Conservation (phyloP, 805 yeast species). For the Cyberlindnera saturnus region DNA sequence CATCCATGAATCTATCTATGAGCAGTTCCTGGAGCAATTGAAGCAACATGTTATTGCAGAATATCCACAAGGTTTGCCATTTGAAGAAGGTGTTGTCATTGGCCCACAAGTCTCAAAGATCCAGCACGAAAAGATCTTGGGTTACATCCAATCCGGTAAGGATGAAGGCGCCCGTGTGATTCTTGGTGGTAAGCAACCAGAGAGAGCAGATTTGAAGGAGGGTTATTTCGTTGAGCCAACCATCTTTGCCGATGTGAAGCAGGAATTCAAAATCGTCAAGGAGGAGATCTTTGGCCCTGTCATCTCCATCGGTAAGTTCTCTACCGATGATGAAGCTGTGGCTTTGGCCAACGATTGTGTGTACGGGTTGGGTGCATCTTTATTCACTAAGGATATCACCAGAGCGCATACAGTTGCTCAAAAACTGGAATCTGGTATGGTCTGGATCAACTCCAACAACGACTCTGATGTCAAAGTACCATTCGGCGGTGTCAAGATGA, state of each 20-base stretch:
- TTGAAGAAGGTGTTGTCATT: conserved; percentile 33
- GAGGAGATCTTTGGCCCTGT: conserved; percentile 55
- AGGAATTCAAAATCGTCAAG: conserved; percentile 34
- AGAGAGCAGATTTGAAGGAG: conserved; percentile 18
- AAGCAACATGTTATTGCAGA: conserved; percentile 28
- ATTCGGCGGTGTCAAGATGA: conserved; percentile 64
- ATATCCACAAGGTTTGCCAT: conserved; percentile 40
- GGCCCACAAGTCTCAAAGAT: conserved; percentile 53
- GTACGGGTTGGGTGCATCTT: conserved; percentile 43
- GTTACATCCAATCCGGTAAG: conserved; percentile 42
- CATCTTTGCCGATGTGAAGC: conserved; percentile 38
- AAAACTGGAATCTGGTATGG: conserved; percentile 41
- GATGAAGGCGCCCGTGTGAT: conserved; percentile 47
- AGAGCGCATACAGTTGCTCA: conserved; percentile 35
- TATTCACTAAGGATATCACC: conserved; percentile 34
- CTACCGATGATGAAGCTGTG: conserved; percentile 38
- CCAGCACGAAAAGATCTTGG: conserved; percentile 41
- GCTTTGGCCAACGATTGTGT: conserved; percentile 36
- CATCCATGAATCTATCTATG: conserved; percentile 49
- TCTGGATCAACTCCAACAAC: conserved; percentile 56
- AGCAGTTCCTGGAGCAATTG: conserved; percentile 39
- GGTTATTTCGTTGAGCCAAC: conserved; percentile 42
- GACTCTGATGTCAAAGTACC: conserved; percentile 53
- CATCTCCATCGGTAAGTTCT: conserved; percentile 36
- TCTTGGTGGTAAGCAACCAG: conserved; percentile 37